Evolutionary conservation across 1,284 basidiomycete species (phyloP).

Genomic region (Sanghuangporus sanghuang): DNA sequence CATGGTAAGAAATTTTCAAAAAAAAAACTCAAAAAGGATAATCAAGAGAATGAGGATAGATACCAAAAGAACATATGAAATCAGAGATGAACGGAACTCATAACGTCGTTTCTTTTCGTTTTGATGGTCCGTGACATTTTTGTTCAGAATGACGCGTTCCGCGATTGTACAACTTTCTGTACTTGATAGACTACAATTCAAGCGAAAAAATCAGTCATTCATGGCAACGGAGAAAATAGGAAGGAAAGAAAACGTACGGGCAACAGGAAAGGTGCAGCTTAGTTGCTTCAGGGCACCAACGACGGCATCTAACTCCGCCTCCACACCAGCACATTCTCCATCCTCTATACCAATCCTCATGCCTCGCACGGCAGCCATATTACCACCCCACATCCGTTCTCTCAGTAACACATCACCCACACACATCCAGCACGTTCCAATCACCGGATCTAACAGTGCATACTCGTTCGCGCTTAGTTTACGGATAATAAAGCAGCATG

Average conservation of each 20-base stretch:
- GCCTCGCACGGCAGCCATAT: conserved; percentile 6
- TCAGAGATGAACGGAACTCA: not conserved
- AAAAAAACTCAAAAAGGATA: not conserved
- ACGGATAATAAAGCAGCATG: conserved; percentile 40
- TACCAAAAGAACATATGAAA: not conserved
- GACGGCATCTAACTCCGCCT: conserved; percentile 20
- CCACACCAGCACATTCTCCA: conserved; percentile 7
- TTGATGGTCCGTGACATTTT: not conserved
- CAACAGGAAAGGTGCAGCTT: conserved; percentile 20
- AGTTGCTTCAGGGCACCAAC: conserved; percentile 21
- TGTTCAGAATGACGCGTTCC: conserved; percentile 1
- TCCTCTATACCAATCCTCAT: not conserved
- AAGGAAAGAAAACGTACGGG: conserved; percentile 17
- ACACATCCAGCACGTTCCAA: conserved; percentile 35
- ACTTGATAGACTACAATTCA: conserved; percentile 18
- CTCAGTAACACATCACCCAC: conserved; percentile 36
- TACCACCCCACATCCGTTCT: conserved; percentile 19
- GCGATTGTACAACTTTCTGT: conserved; percentile 21
- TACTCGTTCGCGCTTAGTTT: conserved; percentile 46
- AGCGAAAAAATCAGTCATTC: not conserved
- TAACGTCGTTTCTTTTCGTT: not conserved
- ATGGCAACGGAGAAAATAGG: not conserved
- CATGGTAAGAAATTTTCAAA: no score
- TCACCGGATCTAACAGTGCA: conserved; percentile 42
- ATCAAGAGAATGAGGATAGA: not conserved